These are phyloP conservation scores for Backusella parvicylindrica DNA, from an alignment of 192 early-diverging fungal genomes.

Conservation along the genomic window DNA sequence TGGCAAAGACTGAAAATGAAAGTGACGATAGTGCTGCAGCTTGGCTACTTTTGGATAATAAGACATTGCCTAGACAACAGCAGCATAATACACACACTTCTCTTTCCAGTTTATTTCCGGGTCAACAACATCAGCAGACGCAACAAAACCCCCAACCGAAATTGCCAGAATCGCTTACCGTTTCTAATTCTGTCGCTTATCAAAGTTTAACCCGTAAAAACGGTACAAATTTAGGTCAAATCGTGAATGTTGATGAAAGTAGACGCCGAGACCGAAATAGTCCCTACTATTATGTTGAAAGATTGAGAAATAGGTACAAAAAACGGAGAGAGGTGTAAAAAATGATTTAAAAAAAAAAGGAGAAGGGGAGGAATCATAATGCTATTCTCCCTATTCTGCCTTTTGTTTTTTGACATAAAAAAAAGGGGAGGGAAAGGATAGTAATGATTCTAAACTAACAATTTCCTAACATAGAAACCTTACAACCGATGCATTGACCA, in stretches of 20 bases:
- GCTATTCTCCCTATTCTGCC: too few relatives aligned
- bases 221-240: not conserved
- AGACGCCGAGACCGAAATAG: constrained; percentile 20
- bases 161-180: not conserved
- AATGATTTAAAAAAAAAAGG: not conserved
- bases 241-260: not conserved
- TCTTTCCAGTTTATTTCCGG: not conserved
- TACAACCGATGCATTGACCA: constrained; percentile 35
- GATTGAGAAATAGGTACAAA: constrained; percentile 24
- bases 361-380: too few relatives aligned
- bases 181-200: not conserved
- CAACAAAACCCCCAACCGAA: too few relatives aligned
- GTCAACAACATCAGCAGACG: not conserved
- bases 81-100: not conserved
- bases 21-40: not conserved
- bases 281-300: constrained; percentile 28
- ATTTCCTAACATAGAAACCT: constrained; percentile 1
- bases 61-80: not conserved
- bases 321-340: not conserved
- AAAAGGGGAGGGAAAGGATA: not conserved
- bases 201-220: constrained; percentile 22
- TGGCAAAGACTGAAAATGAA: constrained; percentile 5
- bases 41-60: constrained; percentile 26
- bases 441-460: not conserved
- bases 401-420: not conserved